These are phyloP conservation scores for Saraca asoca DNA, from an alignment of 331 rosid species.

Conservation along the genomic window DNA sequence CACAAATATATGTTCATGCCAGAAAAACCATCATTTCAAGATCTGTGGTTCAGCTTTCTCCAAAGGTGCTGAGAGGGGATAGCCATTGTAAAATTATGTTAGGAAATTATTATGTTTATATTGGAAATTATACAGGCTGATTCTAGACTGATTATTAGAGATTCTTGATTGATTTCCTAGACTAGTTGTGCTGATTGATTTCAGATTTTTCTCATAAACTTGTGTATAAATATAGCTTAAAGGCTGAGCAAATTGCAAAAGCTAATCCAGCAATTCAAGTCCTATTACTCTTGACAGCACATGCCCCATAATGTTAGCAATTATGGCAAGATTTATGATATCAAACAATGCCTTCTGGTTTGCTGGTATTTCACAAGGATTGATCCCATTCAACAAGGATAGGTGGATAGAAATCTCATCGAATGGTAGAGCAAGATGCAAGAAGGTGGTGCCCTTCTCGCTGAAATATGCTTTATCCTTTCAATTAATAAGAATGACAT, in stretches of 20 bases:
- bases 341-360: not conserved
- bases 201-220: too few species aligned
- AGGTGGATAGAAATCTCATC: not conserved
- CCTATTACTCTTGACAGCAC: constrained; percentile 4
- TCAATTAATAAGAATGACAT: constrained; percentile 13
- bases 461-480: not conserved
- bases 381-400: not conserved
- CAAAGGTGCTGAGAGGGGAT: constrained; percentile 7
- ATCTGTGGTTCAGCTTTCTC: not conserved
- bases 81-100: too few species aligned
- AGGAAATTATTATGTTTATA: too few species aligned
- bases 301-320: not conserved
- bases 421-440: not conserved
- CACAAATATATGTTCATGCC: constrained; percentile 6
- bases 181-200: too few species aligned
- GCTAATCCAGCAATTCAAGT: too few species aligned
- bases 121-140: too few species aligned
- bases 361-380: constrained; percentile 17
- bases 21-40: constrained; percentile 3
- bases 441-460: constrained; percentile 9
- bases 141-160: too few species aligned
- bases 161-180: too few species aligned
- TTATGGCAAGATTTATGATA: constrained; percentile 10
- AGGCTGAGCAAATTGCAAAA: too few species aligned
- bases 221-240: too few species aligned